Base-by-base conservation (phyloP, 2,329 filamentous ascomycete species). In the Penicillium decumbens region DNA sequence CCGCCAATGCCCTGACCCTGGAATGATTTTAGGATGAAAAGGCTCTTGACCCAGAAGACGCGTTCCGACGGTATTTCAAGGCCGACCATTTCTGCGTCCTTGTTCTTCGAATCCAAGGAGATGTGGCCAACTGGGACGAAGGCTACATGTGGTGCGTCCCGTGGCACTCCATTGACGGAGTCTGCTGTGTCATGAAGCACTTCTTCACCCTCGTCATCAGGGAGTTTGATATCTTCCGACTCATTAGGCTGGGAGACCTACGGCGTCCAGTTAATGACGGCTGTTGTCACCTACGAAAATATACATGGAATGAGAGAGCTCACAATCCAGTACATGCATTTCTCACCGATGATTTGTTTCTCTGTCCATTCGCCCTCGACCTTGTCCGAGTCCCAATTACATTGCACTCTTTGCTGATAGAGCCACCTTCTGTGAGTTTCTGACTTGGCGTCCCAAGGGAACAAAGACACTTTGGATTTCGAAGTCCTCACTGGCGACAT, bases 381-480 rank as follows among this genome's bases (percentile, higher is more conserved):
- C 18, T 53, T 37, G 9, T 47, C 50, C 7, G 41, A 27, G 25
- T 55, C 13, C 53, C 53, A 55, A 20, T 28, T 29, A 15, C 52
- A 55, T 38, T 50, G 51, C 10, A 51, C 49, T 25, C 37, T 23
- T 39, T 39, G 37, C 37, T 39, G 5, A 24, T 39, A 25, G 10
- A 39, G 37, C 20, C 37, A 39, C 20, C 23, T 25, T 25, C 37
- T 49, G 28, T 61, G 59, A 9, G 29, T 15, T 3, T 27, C 15
- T 5, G 56, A 59, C 4, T 47, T 41, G 4, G 51, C 33, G 43
- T 61, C 59, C 59, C 59, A 61, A 1, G 59, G 59, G 24, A 54
- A 46, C 9, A 61, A 44, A 1, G 28, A 28, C 2, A 60, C 46
- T n/a, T 45, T 49, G 0, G 39, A 29, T 10, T 23, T 41, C 4